These are phyloP conservation scores for Annona cherimola DNA, from an alignment of 164 flowering plant species.

Conservation along the genomic window DNA sequence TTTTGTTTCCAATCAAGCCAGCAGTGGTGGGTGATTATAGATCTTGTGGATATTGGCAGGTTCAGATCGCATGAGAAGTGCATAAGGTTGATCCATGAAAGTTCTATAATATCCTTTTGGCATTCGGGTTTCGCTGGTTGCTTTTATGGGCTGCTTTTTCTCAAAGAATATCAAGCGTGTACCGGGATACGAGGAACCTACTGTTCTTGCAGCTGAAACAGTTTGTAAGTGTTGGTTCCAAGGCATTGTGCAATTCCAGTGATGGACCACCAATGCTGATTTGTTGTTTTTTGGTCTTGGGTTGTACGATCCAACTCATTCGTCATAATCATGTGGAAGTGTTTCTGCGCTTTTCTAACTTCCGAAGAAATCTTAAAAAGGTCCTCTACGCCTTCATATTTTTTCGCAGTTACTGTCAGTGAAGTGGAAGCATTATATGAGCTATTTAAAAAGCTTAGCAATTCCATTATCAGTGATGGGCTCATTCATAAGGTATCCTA, in stretches of 20 bases:
- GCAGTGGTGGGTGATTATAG: neutral
- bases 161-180: slow-evolving; percentile 33
- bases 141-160: slow-evolving; percentile 31
- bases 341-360: neutral
- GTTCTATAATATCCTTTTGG: neutral
- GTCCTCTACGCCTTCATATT: neutral
- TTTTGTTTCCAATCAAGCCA: neutral
- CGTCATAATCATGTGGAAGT: neutral
- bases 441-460: slow-evolving; percentile 74
- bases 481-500: slow-evolving; percentile 64
- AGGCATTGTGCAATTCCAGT: neutral
- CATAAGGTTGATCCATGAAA: neutral
- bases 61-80: neutral
- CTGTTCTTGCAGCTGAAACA: slow-evolving; percentile 73
- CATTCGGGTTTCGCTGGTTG: neutral
- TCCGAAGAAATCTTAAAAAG: neutral
- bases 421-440: slow-evolving; percentile 81
- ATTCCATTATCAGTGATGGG: slow-evolving; percentile 66
- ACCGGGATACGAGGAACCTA: slow-evolving; percentile 68
- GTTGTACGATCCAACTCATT: neutral
- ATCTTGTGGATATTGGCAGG: neutral
- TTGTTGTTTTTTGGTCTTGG: too few species aligned
- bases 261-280: neutral
- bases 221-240: slow-evolving; percentile 15
- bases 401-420: slow-evolving; percentile 60